A percentile compares a stretch with the other conserved stretches of the same genome.
Evolutionary conservation across 1,139 yeast species (phyloP).

Genomic region (Candida pseudoviswanathii): DNA sequence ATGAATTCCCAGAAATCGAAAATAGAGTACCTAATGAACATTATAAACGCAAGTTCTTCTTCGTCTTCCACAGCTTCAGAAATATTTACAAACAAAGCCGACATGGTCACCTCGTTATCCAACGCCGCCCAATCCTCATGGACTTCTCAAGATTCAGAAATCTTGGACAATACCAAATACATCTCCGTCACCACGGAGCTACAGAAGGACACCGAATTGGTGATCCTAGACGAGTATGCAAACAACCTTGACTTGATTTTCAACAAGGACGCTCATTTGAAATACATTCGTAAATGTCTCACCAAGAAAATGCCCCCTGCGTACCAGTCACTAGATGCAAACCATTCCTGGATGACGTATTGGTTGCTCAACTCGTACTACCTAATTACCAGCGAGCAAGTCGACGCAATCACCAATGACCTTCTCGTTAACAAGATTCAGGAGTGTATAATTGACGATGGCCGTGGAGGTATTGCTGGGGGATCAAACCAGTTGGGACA

Average conservation of each 20-base stretch:
- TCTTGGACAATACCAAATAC: conserved; percentile 17
- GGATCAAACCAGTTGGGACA: conserved; percentile 83
- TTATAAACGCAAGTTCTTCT: conserved; percentile 7
- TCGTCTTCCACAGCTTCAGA: conserved; percentile 3
- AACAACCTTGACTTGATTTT: conserved; percentile 16
- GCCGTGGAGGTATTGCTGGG: conserved; percentile 79
- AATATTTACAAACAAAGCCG: conserved; percentile 2
- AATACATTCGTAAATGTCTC: conserved; percentile 31
- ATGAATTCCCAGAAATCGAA: conserved; percentile 3
- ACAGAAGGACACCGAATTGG: conserved; percentile 44
- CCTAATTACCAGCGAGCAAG: conserved; percentile 4
- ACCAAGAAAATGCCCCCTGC: conserved; percentile 48
- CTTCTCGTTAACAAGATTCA: conserved; percentile 26
- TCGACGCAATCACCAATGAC: conserved; percentile 5
- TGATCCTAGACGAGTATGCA: conserved; percentile 25
- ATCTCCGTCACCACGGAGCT: conserved; percentile 37
- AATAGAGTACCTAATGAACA: conserved; percentile 10
- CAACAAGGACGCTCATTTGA: conserved; percentile 20
- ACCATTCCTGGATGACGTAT: conserved; percentile 87
- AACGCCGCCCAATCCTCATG: neutral
- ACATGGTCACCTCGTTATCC: conserved; percentile 6
- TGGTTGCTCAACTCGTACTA: conserved; percentile 69
- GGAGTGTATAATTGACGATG: conserved; percentile 30
- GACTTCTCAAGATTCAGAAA: conserved; percentile 7
- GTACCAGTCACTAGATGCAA: conserved; percentile 69